phyloP scores from a whole-genome alignment of 2,329 filamentous ascomycete genomes.

The Diaporthe vaccinii region DNA sequence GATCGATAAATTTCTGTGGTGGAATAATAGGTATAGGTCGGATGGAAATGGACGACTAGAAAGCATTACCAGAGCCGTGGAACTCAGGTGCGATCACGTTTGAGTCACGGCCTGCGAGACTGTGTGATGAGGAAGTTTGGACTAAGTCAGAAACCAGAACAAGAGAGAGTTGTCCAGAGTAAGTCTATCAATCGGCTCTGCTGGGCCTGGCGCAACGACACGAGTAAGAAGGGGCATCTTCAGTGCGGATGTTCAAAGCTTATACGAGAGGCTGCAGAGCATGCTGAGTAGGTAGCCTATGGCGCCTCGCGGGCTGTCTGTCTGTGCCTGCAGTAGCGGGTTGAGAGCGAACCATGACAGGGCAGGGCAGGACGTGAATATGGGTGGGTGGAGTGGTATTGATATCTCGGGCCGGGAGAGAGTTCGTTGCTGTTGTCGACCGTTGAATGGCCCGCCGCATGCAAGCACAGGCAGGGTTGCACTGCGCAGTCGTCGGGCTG shows the following conservation, averaged over 20 bases:
- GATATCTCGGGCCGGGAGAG: constrained; percentile 1
- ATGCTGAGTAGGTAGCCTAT: not conserved
- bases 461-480: not conserved
- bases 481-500: not conserved
- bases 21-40: not conserved
- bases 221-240: not conserved
- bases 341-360: not conserved
- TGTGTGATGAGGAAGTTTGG: not conserved
- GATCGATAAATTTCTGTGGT: too few relatives aligned
- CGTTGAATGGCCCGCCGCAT: constrained; percentile 1
- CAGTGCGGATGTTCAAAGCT: not conserved
- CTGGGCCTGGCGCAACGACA: not conserved
- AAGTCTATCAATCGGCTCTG: not conserved
- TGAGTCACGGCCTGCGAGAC: not conserved
- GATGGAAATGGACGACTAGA: not conserved
- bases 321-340: constrained; percentile 30
- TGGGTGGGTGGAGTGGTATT: constrained; percentile 21
- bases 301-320: not conserved
- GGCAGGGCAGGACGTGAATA: not conserved
- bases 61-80: constrained; percentile 4
- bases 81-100: not conserved
- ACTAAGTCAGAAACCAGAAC: constrained; percentile 4
- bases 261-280: not conserved
- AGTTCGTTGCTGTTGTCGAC: not conserved
- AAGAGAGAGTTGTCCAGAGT: not conserved